These are phyloP conservation scores for Simmondsia chinensis DNA, from an alignment of 148 eudicot genomes.

Conservation along the genomic window DNA sequence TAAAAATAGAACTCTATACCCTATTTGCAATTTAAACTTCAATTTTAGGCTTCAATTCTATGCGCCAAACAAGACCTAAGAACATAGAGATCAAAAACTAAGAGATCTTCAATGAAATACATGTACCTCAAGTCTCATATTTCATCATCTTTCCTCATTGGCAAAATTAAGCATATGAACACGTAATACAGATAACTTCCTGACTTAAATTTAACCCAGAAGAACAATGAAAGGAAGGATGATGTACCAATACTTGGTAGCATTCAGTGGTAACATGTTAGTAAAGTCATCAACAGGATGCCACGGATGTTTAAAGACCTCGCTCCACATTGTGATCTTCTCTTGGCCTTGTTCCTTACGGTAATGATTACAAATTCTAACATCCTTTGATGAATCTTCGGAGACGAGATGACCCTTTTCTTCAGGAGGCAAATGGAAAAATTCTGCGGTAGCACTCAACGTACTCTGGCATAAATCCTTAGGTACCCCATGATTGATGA, in stretches of 20 bases:
- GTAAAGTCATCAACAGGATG: conserved; percentile 18
- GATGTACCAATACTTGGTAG: conserved; percentile 10
- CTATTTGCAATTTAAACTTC: too few species aligned
- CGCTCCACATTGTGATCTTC: conserved; percentile 26
- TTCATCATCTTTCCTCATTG: too few species aligned
- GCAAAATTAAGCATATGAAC: too few species aligned
- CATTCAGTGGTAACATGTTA: conserved; percentile 9
- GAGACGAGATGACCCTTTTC: conserved; percentile 23
- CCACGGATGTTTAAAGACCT: conserved; percentile 27
- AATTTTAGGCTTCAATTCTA: too few species aligned
- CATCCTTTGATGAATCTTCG: conserved; percentile 22
- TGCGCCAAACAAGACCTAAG: too few species aligned
- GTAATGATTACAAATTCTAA: conserved; percentile 20
- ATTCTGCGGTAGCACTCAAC: conserved; percentile 15
- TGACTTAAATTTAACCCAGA: too few species aligned
- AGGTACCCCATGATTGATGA: conserved; percentile 26
- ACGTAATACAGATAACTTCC: too few species aligned
- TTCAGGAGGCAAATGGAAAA: conserved; percentile 27
- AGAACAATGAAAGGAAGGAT: neutral
- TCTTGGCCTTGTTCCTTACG: conserved; percentile 14
- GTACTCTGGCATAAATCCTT: conserved; percentile 15
- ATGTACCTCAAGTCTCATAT: too few species aligned
- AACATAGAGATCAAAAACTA: too few species aligned
- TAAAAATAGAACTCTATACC: too few species aligned
- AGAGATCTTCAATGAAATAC: too few species aligned